Evolutionary conservation across 306 rosid species (phyloP).

Genomic region (Cicer arietinum): DNA sequence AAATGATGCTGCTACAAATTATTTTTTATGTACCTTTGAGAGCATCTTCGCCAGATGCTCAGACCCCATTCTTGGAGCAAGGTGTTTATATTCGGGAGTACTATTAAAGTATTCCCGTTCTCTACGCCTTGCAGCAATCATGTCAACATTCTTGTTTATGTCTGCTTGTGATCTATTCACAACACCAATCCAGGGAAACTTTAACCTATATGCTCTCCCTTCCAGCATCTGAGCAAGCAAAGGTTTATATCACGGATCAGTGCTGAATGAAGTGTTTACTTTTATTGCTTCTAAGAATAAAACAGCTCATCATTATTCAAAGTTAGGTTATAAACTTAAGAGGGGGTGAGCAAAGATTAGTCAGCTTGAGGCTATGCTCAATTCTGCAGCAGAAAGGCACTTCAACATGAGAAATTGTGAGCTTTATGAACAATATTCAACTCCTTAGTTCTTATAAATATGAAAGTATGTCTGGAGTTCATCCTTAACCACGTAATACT

Average conservation of each 20-base stretch:
- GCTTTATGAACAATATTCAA: conserved; percentile 20
- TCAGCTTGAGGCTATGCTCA: not conserved
- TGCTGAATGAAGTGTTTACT: conserved; percentile 3
- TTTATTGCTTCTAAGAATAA: conserved; percentile 3
- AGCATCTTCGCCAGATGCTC: conserved; percentile 94
- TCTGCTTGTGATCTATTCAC: conserved; percentile 93
- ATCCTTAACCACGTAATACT: conserved; percentile 11
- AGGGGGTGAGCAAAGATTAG: not conserved
- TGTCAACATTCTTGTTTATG: conserved; percentile 93
- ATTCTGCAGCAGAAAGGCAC: conserved; percentile 12
- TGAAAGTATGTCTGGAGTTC: conserved; percentile 5
- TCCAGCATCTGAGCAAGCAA: conserved; percentile 71
- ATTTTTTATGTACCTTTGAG: conserved; percentile 68
- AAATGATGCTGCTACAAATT: conserved; percentile 33
- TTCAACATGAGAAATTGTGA: conserved; percentile 19
- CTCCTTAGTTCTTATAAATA: conserved; percentile 21
- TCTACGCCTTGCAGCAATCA: conserved; percentile 97
- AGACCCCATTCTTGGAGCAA: conserved; percentile 90
- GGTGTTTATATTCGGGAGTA: conserved; percentile 88
- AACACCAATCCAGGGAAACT: conserved; percentile 96
- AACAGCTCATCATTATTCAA: conserved; percentile 2
- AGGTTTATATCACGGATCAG: conserved; percentile 31
- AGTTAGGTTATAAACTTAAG: conserved; percentile 1
- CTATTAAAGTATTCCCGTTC: conserved; percentile 81
- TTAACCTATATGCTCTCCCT: conserved; percentile 77